phyloP scores from a whole-genome alignment of 768 basidiomycete genomes.

The Mycena venus region DNA sequence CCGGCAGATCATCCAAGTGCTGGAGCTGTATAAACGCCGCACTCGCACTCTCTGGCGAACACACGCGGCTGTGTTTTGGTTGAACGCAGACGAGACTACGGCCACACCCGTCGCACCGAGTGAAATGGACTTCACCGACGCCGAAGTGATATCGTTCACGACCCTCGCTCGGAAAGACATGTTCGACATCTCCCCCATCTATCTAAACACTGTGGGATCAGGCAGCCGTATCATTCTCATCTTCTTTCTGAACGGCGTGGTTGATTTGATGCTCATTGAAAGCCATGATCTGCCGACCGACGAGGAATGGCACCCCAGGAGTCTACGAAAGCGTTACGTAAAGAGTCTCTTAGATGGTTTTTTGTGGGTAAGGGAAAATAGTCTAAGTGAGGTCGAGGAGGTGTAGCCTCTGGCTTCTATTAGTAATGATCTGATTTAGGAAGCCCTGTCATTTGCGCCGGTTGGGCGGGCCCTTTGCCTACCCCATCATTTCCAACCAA shows the following conservation, averaged over 20 bases:
- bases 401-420: no score
- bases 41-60: conserved; percentile 19
- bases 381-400: no score
- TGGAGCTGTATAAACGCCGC: conserved; percentile 27
- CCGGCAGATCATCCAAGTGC: conserved; percentile 26
- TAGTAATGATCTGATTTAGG: no score
- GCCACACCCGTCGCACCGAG: conserved; percentile 6
- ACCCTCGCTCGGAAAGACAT: neutral
- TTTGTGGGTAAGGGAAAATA: no score
- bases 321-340: no score
- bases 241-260: neutral
- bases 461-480: no score
- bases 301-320: conserved; percentile 22
- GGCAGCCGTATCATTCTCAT: conserved; percentile 24
- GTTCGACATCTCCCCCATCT: neutral
- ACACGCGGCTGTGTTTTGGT: conserved; percentile 16
- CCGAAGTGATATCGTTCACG: neutral
- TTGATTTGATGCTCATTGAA: neutral
- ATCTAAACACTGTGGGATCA: neutral
- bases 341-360: no score
- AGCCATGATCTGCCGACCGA: conserved; percentile 13
- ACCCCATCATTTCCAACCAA: no score
- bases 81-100: conserved; percentile 10
- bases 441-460: no score
- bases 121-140: conserved; percentile 24